A percentile compares a stretch with the other conserved stretches of the same genome.
These are phyloP conservation scores for Saksenaea vasiformis DNA, from an alignment of 371 early-diverging fungal species.

Conservation along the genomic window DNA sequence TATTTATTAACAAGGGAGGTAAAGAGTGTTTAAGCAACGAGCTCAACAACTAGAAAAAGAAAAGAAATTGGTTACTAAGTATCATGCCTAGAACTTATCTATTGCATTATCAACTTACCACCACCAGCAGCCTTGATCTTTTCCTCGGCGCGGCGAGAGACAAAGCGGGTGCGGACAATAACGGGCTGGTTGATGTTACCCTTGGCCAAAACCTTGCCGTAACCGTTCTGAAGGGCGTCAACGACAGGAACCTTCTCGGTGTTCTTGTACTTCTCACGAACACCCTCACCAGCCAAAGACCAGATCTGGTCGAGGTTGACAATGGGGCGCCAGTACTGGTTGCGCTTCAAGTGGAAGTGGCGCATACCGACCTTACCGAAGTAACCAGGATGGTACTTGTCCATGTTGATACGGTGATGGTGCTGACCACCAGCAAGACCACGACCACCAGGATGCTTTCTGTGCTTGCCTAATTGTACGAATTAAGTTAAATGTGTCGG, in stretches of 20 bases:
- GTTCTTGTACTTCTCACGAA: constrained; percentile 86
- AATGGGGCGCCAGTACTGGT: constrained; percentile 85
- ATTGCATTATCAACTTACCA: constrained; percentile 33
- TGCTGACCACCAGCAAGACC: constrained; percentile 99
- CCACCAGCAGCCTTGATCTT: constrained; percentile 99
- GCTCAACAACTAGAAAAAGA: constrained; percentile 40
- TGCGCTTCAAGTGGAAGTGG: constrained; percentile 96
- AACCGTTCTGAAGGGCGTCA: constrained; percentile 91
- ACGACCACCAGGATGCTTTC: constrained; percentile 99
- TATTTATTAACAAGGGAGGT: constrained; percentile 1
- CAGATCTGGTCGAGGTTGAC: constrained; percentile 96
- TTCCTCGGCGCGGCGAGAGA: constrained; percentile 95
- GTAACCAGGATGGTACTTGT: constrained; percentile 99
- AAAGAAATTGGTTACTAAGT: background rate
- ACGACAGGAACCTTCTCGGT: constrained; percentile 94
- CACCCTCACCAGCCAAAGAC: constrained; percentile 92
- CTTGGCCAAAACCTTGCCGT: constrained; percentile 97
- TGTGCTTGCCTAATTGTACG: constrained; percentile 84
- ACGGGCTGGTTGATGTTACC: constrained; percentile 94
- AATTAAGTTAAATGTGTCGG: background rate
- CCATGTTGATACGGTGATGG: constrained; percentile 99
- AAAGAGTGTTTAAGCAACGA: constrained; percentile 43
- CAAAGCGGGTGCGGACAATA: constrained; percentile 97
- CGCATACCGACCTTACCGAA: constrained; percentile 99
- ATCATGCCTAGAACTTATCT: background rate